Conservation (phyloP, 768 basidiomycete genomes). For the Amanita phalloides region DNA sequence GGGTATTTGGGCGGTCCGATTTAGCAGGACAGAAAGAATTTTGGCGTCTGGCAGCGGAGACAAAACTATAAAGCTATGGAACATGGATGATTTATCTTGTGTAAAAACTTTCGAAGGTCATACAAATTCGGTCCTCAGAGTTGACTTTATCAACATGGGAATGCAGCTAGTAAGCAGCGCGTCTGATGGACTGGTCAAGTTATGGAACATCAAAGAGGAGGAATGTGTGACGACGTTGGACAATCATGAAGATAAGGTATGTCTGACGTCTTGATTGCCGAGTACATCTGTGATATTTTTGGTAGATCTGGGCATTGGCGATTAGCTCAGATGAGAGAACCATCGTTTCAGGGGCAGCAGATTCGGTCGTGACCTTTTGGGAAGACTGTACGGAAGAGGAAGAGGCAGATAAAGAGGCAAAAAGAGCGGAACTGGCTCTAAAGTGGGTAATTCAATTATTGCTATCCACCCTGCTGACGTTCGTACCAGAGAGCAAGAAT, state of each 20-base stretch:
- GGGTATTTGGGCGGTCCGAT: slow-evolving; percentile 92
- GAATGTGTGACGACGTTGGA: slow-evolving; percentile 84
- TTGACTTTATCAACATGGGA: slow-evolving; percentile 80
- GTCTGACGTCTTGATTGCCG: slow-evolving; percentile 11
- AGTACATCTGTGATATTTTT: background rate
- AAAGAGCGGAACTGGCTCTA: slow-evolving; percentile 63
- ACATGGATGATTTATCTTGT: slow-evolving; percentile 86
- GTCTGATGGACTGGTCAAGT: slow-evolving; percentile 90
- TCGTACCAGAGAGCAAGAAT: slow-evolving; percentile 86
- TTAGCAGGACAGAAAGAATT: slow-evolving; percentile 72
- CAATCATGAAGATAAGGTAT: slow-evolving; percentile 94
- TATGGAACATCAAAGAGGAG: slow-evolving; percentile 90
- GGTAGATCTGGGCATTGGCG: slow-evolving; percentile 92
- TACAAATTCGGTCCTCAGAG: slow-evolving; percentile 89
- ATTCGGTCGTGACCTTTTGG: slow-evolving; percentile 96
- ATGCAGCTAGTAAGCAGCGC: slow-evolving; percentile 84
- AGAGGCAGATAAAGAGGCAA: slow-evolving; percentile 61
- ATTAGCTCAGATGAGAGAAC: slow-evolving; percentile 71
- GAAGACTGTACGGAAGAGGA: slow-evolving; percentile 86
- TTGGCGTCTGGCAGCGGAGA: slow-evolving; percentile 94
- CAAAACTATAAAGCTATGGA: slow-evolving; percentile 92
- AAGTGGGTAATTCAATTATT: slow-evolving; percentile 43
- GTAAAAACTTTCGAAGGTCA: slow-evolving; percentile 97
- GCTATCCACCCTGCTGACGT: slow-evolving; percentile 3
- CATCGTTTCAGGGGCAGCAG: slow-evolving; percentile 90